Evolutionary conservation across 2,329 filamentous ascomycete species (phyloP), one percentile per base, ranked within the genome.

Genomic region (Diplodia corticola): DNA sequence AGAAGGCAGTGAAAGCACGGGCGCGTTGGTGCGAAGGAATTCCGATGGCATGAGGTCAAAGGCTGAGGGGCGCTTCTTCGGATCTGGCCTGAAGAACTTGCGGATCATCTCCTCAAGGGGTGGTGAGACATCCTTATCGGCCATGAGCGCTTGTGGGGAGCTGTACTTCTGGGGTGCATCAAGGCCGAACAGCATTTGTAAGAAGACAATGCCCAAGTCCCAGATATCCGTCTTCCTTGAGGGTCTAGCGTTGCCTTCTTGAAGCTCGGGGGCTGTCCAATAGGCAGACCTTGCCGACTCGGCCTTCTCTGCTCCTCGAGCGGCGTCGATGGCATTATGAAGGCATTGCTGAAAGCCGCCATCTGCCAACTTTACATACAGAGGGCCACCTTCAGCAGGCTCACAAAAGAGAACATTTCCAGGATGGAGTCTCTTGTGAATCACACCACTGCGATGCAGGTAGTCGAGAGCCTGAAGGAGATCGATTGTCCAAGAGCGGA

Each of bases 181-280:
- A 37, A 92, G 83, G 2, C 95, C 95, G 75, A 97, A 94, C 3
- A 95, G 86, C 92, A 98, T 97, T 76, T 99, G 94, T 46, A 97
- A 78, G 71, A 97, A 91, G 5, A 97, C 86, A 33, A 97, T 87
- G 4, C 95, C 95, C 72, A 99, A 88, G 70, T 97, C 91, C 95
- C 95, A 99, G 9, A 98, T 87, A 75, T 98, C 95, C 0, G 92
- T 92, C 76, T 97, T 97, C 72, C 79, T 89, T 83, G 76, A 90
- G 63, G 77, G 76, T 44, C 76, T 74, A 26, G 33, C 37, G 74
- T 82, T 33, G 84, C 84, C 30, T 85, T 89, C 67, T 84, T 86
- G 33, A 60, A 93, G 84, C 77, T 97, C 93, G 1, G 93, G 91
- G 1, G 93, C 88, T 6, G 91, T 79, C 93, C 93, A 97, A 70